phyloP scores from a whole-genome alignment of 345 rosid genomes.

The Eucalyptus cloeziana region DNA sequence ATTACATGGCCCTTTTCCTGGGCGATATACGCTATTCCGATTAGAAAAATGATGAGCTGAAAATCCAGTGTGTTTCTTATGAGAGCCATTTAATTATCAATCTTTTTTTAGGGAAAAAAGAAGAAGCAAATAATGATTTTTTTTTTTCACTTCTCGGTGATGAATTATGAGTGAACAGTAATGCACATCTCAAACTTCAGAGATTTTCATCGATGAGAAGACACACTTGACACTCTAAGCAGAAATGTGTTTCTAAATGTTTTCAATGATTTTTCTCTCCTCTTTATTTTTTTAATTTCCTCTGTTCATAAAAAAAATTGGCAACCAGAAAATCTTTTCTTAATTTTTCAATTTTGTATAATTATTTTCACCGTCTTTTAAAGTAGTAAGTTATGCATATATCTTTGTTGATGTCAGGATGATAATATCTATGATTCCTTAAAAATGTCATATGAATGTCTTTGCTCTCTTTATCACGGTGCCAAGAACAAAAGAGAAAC shows the following conservation, averaged over 20 bases:
- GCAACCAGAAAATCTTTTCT: background rate
- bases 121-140: background rate
- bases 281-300: background rate
- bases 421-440: background rate
- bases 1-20: background rate
- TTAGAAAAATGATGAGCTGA: background rate
- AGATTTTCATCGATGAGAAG: conserved; percentile 11
- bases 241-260: background rate
- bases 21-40: conserved; percentile 32
- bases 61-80: background rate
- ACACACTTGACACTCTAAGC: background rate
- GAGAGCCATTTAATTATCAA: background rate
- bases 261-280: background rate
- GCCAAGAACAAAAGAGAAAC: background rate
- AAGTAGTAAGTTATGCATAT: background rate
- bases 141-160: background rate
- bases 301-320: background rate
- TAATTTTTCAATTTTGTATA: background rate
- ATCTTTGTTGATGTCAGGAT: background rate
- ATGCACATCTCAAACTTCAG: conserved; percentile 16
- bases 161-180: background rate
- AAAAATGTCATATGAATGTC: background rate
- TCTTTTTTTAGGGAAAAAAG: background rate
- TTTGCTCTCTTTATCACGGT: background rate
- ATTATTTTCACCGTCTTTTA: background rate